These are phyloP conservation scores for Aspergillus brunneoviolaceus DNA, from an alignment of 2,329 filamentous ascomycete genomes.

Conservation along the genomic window DNA sequence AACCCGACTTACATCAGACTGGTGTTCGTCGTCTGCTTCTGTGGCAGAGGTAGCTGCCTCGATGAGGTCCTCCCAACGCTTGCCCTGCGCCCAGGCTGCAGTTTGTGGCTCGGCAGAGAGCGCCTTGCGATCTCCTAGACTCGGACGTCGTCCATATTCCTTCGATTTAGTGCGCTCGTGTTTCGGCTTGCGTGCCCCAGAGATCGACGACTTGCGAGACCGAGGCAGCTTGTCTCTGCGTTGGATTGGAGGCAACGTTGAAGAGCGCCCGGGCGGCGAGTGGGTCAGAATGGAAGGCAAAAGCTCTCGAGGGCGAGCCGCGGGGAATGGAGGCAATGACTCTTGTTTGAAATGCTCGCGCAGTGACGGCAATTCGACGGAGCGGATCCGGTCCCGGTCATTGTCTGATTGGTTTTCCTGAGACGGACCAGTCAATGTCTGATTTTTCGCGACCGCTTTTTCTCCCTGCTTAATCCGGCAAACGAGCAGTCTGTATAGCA, in stretches of 20 bases:
- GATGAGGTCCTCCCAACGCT: conserved; percentile 94
- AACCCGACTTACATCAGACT: conserved; percentile 62
- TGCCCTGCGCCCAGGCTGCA: conserved; percentile 70
- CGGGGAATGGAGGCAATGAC: conserved; percentile 64
- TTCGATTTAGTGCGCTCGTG: conserved; percentile 81
- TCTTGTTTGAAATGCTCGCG: conserved; percentile 70
- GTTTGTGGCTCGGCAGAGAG: conserved; percentile 80
- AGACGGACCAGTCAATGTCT: conserved; percentile 6
- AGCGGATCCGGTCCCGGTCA: conserved; percentile 63
- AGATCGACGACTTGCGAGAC: conserved; percentile 81
- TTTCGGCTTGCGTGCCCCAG: conserved; percentile 69
- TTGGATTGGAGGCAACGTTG: conserved; percentile 81
- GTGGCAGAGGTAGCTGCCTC: conserved; percentile 91
- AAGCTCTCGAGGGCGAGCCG: conserved; percentile 66
- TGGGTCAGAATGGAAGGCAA: conserved; percentile 76
- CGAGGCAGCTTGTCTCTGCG: conserved; percentile 68
- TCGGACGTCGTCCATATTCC: conserved; percentile 69
- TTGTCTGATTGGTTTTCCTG: conserved; percentile 72
- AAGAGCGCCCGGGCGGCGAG: conserved; percentile 82
- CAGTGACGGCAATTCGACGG: conserved; percentile 70
- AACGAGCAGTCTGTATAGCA: conserved; percentile 44
- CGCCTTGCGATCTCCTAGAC: conserved; percentile 76
- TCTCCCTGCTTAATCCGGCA: not conserved
- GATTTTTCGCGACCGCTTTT: conserved; percentile 15
- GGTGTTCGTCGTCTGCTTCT: conserved; percentile 80